phyloP scores from a whole-genome alignment of 495 filamentous ascomycete genomes.

The Thermothielavioides terrestris region DNA sequence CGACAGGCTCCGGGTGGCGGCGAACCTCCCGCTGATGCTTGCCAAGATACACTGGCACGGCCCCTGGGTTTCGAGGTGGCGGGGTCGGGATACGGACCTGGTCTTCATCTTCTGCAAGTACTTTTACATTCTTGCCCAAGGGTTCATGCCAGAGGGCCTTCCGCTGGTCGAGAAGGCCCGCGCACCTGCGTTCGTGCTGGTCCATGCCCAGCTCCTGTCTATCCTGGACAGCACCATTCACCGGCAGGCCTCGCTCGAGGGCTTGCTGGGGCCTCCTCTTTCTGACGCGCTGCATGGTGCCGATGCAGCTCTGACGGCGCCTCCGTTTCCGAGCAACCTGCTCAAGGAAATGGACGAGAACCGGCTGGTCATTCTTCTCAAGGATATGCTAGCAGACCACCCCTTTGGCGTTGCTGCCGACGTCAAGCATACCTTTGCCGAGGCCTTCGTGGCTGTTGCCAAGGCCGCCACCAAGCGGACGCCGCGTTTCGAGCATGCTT shows the following conservation, averaged over 20 bases:
- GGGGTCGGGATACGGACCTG: constrained; percentile 81
- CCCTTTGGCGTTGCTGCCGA: constrained; percentile 39
- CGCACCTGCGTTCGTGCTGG: constrained; percentile 70
- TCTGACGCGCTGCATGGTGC: constrained; percentile 68
- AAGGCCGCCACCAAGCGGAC: constrained; percentile 65
- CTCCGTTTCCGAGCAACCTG: constrained; percentile 48
- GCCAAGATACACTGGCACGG: constrained; percentile 76
- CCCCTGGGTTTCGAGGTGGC: constrained; percentile 80
- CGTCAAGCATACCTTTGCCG: constrained; percentile 63
- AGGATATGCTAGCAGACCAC: constrained; percentile 74
- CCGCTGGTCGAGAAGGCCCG: constrained; percentile 55
- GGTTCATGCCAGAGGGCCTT: constrained; percentile 61
- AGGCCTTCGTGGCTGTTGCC: constrained; percentile 65
- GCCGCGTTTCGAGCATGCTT: constrained; percentile 76
- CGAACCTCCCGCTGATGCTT: constrained; percentile 59
- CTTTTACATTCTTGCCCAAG: constrained; percentile 72
- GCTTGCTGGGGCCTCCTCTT: constrained; percentile 52
- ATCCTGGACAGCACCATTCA: constrained; percentile 82
- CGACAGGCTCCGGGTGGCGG: constrained; percentile 57
- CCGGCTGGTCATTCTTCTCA: constrained; percentile 74
- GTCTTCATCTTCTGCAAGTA: constrained; percentile 93
- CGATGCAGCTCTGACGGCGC: constrained; percentile 59
- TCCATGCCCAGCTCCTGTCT: constrained; percentile 78
- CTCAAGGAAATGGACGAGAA: constrained; percentile 86
- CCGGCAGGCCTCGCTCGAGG: constrained; percentile 49